Evolutionary conservation across 192 early-diverging fungal species (phyloP).

Genomic region (Helicostylum pulchrum): DNA sequence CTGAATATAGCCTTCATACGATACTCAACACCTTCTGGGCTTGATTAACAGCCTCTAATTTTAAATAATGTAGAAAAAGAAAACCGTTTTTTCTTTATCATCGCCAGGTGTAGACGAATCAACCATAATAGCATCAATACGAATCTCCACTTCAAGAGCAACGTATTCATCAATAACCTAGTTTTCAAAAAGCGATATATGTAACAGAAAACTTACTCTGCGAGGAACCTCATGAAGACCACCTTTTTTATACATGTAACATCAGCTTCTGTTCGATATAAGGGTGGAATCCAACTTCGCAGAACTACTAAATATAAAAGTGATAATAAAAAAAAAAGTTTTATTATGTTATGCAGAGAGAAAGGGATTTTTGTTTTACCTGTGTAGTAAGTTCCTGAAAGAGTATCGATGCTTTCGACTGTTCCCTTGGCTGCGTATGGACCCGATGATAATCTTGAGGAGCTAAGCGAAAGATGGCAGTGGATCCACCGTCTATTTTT

Average conservation of each 20-base stretch:
- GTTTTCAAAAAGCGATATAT: conserved; percentile 2
- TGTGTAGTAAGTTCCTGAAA: conserved; percentile 67
- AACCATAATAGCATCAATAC: conserved; percentile 71
- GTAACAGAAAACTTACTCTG: too few relatives aligned
- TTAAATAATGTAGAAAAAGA: not conserved
- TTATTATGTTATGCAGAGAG: too few relatives aligned
- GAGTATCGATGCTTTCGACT: conserved; percentile 39
- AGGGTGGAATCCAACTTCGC: too few relatives aligned
- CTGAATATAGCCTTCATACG: conserved; percentile 89
- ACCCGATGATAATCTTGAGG: conserved; percentile 82
- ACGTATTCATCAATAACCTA: conserved; percentile 76
- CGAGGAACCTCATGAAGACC: too few relatives aligned
- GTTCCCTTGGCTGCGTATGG: conserved; percentile 60
- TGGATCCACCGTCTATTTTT: conserved; percentile 51
- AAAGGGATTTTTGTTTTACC: conserved; percentile 10
- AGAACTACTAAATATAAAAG: too few relatives aligned
- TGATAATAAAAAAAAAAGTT: too few relatives aligned
- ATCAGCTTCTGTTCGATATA: too few relatives aligned
- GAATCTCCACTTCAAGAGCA: conserved; percentile 68
- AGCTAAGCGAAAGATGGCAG: conserved; percentile 71
- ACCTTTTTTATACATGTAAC: too few relatives aligned
- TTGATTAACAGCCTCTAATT: conserved; percentile 54
- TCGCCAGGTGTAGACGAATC: conserved; percentile 70
- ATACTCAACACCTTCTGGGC: conserved; percentile 87
- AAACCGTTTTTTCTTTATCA: not conserved